Percentiles rank a stretch among this genome's conserved stretches.
Conservation (phyloP, 257 asterid genomes). For the Asclepias syriaca region DNA sequence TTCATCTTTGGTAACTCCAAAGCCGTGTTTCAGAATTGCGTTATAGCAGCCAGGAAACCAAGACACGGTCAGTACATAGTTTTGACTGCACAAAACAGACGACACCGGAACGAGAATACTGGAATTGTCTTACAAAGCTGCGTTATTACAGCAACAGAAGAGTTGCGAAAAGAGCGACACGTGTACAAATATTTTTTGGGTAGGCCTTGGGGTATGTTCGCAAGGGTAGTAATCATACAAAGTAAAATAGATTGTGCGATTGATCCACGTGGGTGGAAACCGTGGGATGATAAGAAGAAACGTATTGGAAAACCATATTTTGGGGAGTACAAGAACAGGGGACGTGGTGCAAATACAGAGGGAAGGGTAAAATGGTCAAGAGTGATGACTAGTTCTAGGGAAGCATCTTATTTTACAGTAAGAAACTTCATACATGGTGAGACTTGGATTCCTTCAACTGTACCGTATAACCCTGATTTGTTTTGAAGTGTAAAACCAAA, state of each 20-base stretch:
- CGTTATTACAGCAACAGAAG: not conserved
- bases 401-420: conserved; percentile 2
- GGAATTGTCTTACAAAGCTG: conserved; percentile 8
- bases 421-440: conserved; percentile 12
- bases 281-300: not conserved
- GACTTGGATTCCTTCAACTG: conserved; percentile 7
- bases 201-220: conserved; percentile 11
- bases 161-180: not conserved
- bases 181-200: conserved; percentile 2
- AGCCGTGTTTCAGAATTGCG: conserved; percentile 9
- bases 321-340: conserved; percentile 4
- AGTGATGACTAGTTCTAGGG: not conserved
- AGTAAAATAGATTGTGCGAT: not conserved
- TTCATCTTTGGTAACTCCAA: conserved; percentile 12
- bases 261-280: not conserved
- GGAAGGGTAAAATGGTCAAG: conserved; percentile 8
- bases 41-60: not conserved
- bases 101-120: fast-evolving
- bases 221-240: conserved; percentile 4
- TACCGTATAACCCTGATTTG: not conserved
- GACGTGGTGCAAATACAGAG: not conserved
- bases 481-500: not conserved
- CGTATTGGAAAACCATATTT: not conserved
- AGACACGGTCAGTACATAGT: not conserved
- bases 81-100: conserved; percentile 17